A percentile compares a stretch with the other conserved stretches of the same genome.
Conservation (phyloP, 495 filamentous ascomycete genomes). For the Talaromyces proteolyticus region DNA sequence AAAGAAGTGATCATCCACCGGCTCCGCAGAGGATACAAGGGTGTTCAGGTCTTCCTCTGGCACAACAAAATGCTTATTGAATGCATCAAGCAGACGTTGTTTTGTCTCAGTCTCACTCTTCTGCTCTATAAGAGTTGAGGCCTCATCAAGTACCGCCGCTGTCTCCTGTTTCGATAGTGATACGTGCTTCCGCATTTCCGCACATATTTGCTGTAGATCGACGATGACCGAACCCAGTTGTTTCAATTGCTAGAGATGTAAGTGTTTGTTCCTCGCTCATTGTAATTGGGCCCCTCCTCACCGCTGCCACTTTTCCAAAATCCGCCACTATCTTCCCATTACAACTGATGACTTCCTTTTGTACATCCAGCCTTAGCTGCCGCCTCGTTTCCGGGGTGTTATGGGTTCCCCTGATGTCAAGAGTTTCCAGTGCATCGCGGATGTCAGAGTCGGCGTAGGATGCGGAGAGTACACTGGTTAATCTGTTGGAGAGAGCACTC, state of each 20-base stretch:
- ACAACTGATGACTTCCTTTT: conserved; percentile 88
- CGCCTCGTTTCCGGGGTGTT: conserved; percentile 79
- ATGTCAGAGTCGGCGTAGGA: conserved; percentile 94
- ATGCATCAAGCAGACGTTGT: conserved; percentile 74
- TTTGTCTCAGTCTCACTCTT: conserved; percentile 78
- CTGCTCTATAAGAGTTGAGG: conserved; percentile 65
- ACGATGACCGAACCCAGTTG: conserved; percentile 75
- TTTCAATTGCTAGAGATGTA: conserved; percentile 63
- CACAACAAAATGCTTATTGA: conserved; percentile 78
- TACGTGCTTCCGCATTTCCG: conserved; percentile 75
- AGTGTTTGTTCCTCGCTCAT: not conserved
- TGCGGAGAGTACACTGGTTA: conserved; percentile 80
- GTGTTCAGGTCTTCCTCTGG: conserved; percentile 69
- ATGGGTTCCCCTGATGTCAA: conserved; percentile 64
- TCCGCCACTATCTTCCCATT: conserved; percentile 89
- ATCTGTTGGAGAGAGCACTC: conserved; percentile 67
- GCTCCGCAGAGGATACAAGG: conserved; percentile 69
- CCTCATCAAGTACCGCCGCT: conserved; percentile 71
- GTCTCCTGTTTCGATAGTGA: conserved; percentile 69
- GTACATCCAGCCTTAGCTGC: conserved; percentile 74
- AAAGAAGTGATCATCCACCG: conserved; percentile 86
- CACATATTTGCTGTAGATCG: conserved; percentile 73
- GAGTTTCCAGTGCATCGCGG: conserved; percentile 70
- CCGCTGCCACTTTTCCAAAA: conserved; percentile 88
- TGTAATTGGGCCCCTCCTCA: conserved; percentile 23